Evolutionary conservation across 2,329 filamentous ascomycete genomes (phyloP).

Genomic region (Colletotrichum lini): DNA sequence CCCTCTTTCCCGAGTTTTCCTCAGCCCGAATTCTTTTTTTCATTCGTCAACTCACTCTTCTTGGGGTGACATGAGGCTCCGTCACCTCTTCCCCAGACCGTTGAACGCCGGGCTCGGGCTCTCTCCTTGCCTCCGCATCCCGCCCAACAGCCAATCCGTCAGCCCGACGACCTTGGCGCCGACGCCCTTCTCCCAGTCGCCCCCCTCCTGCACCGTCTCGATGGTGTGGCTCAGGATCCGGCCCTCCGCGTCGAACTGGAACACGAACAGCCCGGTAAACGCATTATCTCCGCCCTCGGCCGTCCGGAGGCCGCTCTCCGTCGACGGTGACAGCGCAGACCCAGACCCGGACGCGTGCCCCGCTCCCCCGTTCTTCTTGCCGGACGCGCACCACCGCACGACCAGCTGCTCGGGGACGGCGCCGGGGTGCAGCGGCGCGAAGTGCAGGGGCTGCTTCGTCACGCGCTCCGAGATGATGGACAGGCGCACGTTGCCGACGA

Average conservation of each 20-base stretch:
- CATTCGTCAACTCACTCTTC: neutral
- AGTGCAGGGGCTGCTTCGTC: conserved; percentile 70
- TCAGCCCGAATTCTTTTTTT: neutral
- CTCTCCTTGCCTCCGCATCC: conserved; percentile 64
- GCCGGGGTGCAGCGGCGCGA: conserved; percentile 65
- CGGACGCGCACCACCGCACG: conserved; percentile 86
- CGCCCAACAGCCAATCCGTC: conserved; percentile 94
- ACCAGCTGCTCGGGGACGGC: conserved; percentile 84
- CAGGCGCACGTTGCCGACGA: conserved; percentile 90
- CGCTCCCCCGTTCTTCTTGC: conserved; percentile 56
- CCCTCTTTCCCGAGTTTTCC: neutral
- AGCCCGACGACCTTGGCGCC: conserved; percentile 88
- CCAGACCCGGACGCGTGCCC: conserved; percentile 53
- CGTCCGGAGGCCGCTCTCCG: conserved; percentile 53
- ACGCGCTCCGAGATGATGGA: conserved; percentile 93
- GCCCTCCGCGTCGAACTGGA: conserved; percentile 92
- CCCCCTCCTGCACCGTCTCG: conserved; percentile 89
- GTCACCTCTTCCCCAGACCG: conserved; percentile 17
- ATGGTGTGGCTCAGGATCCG: conserved; percentile 91
- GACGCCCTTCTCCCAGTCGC: conserved; percentile 85
- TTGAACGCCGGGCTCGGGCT: conserved; percentile 46
- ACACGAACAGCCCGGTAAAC: conserved; percentile 93
- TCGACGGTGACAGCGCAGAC: conserved; percentile 48
- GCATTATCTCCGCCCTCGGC: conserved; percentile 74
- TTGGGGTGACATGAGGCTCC: neutral